These are phyloP conservation scores for Colletotrichum phormii DNA, from an alignment of 2,329 filamentous ascomycete genomes.

Conservation along the genomic window DNA sequence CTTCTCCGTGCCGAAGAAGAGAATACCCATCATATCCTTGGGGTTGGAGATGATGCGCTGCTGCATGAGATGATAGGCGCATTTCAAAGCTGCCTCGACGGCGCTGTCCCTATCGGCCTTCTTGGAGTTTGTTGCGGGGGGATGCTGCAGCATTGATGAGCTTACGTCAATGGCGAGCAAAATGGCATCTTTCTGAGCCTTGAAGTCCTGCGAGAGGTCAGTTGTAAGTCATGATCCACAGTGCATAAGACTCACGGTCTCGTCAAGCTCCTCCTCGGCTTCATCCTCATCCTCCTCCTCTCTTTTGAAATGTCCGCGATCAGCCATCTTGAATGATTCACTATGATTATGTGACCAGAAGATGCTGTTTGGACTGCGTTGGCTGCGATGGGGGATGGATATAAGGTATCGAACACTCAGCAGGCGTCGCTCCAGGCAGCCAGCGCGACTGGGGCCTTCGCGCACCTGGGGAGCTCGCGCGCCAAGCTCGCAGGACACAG, in stretches of 20 bases:
- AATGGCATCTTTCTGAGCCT: conserved; percentile 96
- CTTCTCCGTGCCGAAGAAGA: conserved; percentile 90
- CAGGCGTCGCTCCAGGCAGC: conserved; percentile 28
- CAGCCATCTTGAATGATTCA: conserved; percentile 44
- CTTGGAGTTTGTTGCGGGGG: conserved; percentile 74
- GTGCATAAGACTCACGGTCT: conserved; percentile 60
- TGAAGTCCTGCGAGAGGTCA: conserved; percentile 75
- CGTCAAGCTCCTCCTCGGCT: conserved; percentile 69
- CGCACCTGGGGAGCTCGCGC: conserved; percentile 3
- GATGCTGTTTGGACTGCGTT: not conserved
- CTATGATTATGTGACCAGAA: not conserved
- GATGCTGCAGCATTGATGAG: conserved; percentile 82
- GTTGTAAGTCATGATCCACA: conserved; percentile 24
- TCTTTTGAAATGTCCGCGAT: conserved; percentile 57
- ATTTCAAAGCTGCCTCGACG: conserved; percentile 87
- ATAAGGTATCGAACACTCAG: not conserved
- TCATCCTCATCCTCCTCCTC: conserved; percentile 71
- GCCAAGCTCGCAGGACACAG: not conserved
- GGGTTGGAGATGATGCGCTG: conserved; percentile 98
- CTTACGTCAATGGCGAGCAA: conserved; percentile 95
- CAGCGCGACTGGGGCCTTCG: conserved; percentile 18
- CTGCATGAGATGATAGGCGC: conserved; percentile 94
- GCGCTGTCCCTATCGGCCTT: conserved; percentile 84
- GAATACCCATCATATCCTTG: conserved; percentile 95
- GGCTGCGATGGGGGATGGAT: not conserved